phyloP scores from a whole-genome alignment of 176 grass and related monocot species.

The Typha latifolia region DNA sequence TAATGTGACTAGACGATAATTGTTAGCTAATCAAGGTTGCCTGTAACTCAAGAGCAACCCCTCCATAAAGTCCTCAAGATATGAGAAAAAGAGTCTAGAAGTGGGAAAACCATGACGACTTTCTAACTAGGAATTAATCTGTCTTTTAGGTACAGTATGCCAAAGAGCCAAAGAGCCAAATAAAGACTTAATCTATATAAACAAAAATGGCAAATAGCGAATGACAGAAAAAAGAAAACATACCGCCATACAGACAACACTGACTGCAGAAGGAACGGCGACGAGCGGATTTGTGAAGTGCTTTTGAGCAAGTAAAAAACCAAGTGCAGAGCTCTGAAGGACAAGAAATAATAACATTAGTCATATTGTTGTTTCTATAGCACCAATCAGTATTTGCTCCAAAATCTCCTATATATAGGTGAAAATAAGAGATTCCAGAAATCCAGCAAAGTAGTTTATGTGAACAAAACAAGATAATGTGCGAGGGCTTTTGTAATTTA shows the following conservation, averaged over 20 bases:
- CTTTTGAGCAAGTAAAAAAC: constrained; percentile 97
- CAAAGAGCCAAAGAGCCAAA: not conserved
- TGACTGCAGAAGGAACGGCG: constrained; percentile 95
- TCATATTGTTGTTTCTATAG: not conserved
- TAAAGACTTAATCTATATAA: not conserved
- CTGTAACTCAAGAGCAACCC: no score
- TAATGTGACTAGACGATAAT: no score
- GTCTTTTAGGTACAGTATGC: not conserved
- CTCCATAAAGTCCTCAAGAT: no score
- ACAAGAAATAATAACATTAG: constrained; percentile 7
- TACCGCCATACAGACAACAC: constrained; percentile 92
- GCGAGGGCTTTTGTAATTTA: not conserved
- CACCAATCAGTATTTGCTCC: not conserved
- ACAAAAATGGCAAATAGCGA: constrained; percentile 5
- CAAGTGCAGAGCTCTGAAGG: constrained; percentile 84
- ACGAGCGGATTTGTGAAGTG: constrained; percentile 95
- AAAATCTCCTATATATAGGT: no score
- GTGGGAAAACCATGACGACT: no score
- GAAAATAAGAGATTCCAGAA: no score
- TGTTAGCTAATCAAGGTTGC: no score
- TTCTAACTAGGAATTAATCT: no score
- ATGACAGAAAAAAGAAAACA: constrained; percentile 13
- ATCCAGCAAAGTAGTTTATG: no score
- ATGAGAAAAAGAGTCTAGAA: no score
- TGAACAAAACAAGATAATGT: no score